A percentile compares a stretch with the other conserved stretches of the same genome.
Conservation (phyloP, 2,329 filamentous ascomycete genomes). For the Hymenoscyphus infarciens region DNA sequence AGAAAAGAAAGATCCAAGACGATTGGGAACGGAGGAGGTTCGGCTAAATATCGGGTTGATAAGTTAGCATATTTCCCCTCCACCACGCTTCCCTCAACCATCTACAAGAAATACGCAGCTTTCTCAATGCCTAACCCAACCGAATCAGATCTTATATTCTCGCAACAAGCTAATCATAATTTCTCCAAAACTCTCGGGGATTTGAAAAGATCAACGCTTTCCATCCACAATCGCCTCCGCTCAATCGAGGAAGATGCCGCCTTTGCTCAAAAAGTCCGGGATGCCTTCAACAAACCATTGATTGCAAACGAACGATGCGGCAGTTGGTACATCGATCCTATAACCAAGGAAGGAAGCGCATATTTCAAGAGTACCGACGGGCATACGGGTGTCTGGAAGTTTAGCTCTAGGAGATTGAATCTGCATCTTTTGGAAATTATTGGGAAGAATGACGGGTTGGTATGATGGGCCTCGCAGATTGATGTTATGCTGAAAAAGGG, state of each 20-base stretch:
- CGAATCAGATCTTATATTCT: conserved; percentile 43
- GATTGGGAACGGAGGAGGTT: no score
- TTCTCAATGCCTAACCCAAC: conserved; percentile 37
- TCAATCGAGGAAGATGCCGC: conserved; percentile 74
- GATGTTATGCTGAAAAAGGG: conserved; percentile 4
- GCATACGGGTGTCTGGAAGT: conserved; percentile 85
- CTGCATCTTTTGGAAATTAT: conserved; percentile 72
- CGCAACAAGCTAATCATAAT: conserved; percentile 53
- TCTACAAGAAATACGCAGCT: not conserved
- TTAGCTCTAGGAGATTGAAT: conserved; percentile 82
- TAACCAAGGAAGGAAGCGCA: conserved; percentile 64
- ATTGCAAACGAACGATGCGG: conserved; percentile 94
- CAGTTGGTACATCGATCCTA: conserved; percentile 82
- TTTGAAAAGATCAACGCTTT: conserved; percentile 72
- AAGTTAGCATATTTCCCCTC: not conserved
- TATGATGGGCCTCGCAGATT: conserved; percentile 12
- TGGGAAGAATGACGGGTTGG: conserved; percentile 62
- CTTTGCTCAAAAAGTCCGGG: conserved; percentile 65
- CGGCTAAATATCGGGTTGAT: not conserved
- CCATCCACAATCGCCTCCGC: conserved; percentile 73
- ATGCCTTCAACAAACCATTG: conserved; percentile 59
- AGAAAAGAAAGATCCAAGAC: no score
- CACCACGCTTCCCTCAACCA: not conserved
- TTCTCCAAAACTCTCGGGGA: conserved; percentile 67
- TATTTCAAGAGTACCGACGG: conserved; percentile 99